A percentile compares a stretch with the other conserved stretches of the same genome.
phyloP scores from a whole-genome alignment of 2,329 filamentous ascomycete genomes.

The Taxawa tesnikishii region DNA sequence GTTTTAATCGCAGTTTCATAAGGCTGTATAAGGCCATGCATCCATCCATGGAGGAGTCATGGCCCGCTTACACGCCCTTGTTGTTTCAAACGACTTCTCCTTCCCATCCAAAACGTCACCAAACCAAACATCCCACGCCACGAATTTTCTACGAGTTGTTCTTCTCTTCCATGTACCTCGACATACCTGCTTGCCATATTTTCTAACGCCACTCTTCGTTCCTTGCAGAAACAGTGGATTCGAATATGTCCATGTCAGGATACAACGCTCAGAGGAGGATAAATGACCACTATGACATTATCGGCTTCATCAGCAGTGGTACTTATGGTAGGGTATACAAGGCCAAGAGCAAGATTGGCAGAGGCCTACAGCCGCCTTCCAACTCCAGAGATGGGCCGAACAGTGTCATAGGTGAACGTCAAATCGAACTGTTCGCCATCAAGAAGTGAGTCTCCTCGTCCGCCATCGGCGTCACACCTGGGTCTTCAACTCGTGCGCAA shows the following conservation, averaged over 20 bases:
- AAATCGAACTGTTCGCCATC: constrained; percentile 78
- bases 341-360: constrained; percentile 62
- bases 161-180: neutral
- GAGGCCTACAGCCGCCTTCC: constrained; percentile 19
- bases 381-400: constrained; percentile 9
- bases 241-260: constrained; percentile 8
- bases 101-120: too few species aligned
- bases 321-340: constrained; percentile 99
- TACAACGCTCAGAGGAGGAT: constrained; percentile 71
- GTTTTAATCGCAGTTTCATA: too few species aligned
- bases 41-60: too few species aligned
- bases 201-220: too few species aligned
- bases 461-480: neutral
- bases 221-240: constrained; percentile 5
- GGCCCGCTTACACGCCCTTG: too few species aligned
- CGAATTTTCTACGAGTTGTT: neutral
- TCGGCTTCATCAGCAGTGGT: constrained; percentile 95
- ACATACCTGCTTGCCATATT: neutral
- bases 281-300: constrained; percentile 85
- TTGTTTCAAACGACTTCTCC: too few species aligned
- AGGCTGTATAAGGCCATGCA: too few species aligned
- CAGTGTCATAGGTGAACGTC: constrained; percentile 13
- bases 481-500: neutral
- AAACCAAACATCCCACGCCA: too few species aligned
- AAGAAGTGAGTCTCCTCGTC: constrained; percentile 57